These are phyloP conservation scores for Setomelanomma holmii DNA, from an alignment of 2,329 filamentous ascomycete species.

Conservation along the genomic window DNA sequence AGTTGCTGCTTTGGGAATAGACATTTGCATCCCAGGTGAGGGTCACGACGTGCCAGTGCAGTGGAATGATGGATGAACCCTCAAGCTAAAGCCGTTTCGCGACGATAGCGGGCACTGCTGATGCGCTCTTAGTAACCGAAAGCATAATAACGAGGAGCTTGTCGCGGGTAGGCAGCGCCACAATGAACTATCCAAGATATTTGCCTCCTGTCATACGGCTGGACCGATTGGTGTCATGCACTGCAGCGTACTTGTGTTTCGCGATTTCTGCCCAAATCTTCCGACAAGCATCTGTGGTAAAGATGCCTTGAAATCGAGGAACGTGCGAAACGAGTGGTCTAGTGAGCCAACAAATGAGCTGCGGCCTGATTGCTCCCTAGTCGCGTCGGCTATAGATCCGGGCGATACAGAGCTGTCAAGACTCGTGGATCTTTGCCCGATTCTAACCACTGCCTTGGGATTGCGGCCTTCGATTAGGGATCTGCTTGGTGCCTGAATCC, in stretches of 20 bases:
- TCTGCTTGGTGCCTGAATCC: slow-evolving; percentile 19
- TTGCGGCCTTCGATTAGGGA: slow-evolving; percentile 24
- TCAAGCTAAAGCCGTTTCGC: not conserved
- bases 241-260: slow-evolving; percentile 20
- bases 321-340: slow-evolving; percentile 25
- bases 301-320: slow-evolving; percentile 13
- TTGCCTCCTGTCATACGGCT: slow-evolving; percentile 30
- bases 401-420: slow-evolving; percentile 18
- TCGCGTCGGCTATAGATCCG: slow-evolving; percentile 40
- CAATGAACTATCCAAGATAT: slow-evolving; percentile 19
- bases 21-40: slow-evolving; percentile 13
- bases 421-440: slow-evolving; percentile 17
- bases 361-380: slow-evolving; percentile 26
- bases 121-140: slow-evolving; percentile 6
- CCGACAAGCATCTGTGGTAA: slow-evolving; percentile 17
- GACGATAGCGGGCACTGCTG: not conserved
- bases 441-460: slow-evolving; percentile 15
- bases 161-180: slow-evolving; percentile 32
- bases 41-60: slow-evolving; percentile 3
- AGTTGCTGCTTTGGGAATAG: slow-evolving; percentile 13
- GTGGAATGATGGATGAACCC: not conserved
- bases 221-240: slow-evolving; percentile 26
- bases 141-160: slow-evolving; percentile 18
- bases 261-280: slow-evolving; percentile 26
- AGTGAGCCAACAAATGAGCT: slow-evolving; percentile 20